phyloP scores from a whole-genome alignment of 2,329 filamentous ascomycete species.

The Fusarium acutatum region DNA sequence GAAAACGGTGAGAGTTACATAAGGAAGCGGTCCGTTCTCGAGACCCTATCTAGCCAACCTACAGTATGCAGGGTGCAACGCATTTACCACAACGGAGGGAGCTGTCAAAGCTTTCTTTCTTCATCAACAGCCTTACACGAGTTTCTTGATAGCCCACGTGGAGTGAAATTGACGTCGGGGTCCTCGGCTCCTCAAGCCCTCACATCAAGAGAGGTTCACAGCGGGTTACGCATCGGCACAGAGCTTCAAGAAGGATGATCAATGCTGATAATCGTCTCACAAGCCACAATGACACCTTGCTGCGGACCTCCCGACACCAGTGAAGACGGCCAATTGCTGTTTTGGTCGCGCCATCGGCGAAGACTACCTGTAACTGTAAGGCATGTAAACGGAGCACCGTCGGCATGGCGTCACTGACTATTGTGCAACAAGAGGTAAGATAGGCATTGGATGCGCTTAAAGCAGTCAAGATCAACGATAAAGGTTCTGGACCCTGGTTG shows the following conservation, averaged over 20 bases:
- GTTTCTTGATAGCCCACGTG: background rate
- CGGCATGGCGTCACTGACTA: constrained; percentile 38
- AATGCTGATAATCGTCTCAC: constrained; percentile 2
- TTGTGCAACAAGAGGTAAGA: constrained; percentile 24
- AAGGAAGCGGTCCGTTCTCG: background rate
- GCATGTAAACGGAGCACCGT: constrained; percentile 19
- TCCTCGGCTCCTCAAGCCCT: constrained; percentile 15
- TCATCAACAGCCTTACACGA: background rate
- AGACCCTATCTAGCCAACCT: background rate
- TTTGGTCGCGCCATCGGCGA: constrained; percentile 7
- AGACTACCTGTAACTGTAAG: constrained; percentile 6
- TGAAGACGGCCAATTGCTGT: constrained; percentile 1
- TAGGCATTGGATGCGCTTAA: constrained; percentile 20
- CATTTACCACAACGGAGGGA: constrained; percentile 7
- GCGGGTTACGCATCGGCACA: constrained; percentile 6
- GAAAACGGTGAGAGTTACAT: constrained; percentile 6
- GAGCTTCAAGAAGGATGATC: constrained; percentile 11
- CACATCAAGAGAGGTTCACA: background rate
- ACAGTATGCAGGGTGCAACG: background rate
- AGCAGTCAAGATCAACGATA: constrained; percentile 33
- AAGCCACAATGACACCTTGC: constrained; percentile 26
- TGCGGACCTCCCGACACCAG: background rate
- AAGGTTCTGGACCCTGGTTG: constrained; percentile 35
- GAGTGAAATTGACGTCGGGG: background rate
- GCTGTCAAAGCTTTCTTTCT: background rate